Percentiles rank a stretch among this genome's conserved stretches.
phyloP scores from a whole-genome alignment of 1,139 yeast genomes.

The Sugiyamaella xylanicola region DNA sequence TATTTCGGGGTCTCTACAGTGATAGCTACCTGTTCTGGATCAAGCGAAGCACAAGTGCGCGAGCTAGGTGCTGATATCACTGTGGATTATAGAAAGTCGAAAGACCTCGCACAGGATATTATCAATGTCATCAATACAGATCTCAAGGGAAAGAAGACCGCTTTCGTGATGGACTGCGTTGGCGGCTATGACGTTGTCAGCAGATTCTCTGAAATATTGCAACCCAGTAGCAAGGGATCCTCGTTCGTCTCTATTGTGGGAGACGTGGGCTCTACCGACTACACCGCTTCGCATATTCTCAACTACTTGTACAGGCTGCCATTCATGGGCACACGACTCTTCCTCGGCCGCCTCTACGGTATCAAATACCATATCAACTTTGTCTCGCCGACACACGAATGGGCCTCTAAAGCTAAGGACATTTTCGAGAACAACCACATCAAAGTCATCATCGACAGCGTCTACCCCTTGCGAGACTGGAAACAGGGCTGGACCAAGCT shows the following conservation, averaged over 20 bases:
- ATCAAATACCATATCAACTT: conserved; percentile 38
- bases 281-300: conserved; percentile 24
- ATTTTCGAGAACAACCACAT: conserved; percentile 41
- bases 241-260: conserved; percentile 56
- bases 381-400: conserved; percentile 23
- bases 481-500: conserved; percentile 48
- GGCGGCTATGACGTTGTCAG: conserved; percentile 48
- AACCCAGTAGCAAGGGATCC: conserved; percentile 47
- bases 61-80: conserved; percentile 55
- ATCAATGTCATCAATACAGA: conserved; percentile 24
- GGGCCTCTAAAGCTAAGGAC: conserved; percentile 40
- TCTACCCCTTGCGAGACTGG: conserved; percentile 52
- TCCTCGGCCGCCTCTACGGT: conserved; percentile 39
- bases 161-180: conserved; percentile 51
- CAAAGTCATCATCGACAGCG: conserved; percentile 55
- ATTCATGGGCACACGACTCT: conserved; percentile 36
- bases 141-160: conserved; percentile 39
- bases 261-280: conserved; percentile 43
- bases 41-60: conserved; percentile 48
- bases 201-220: conserved; percentile 42
- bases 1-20: conserved; percentile 49
- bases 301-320: conserved; percentile 34
- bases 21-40: conserved; percentile 50
- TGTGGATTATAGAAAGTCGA: conserved; percentile 52
- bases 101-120: conserved; percentile 42